phyloP scores from a whole-genome alignment of 345 rosid genomes.

The Adansonia digitata region DNA sequence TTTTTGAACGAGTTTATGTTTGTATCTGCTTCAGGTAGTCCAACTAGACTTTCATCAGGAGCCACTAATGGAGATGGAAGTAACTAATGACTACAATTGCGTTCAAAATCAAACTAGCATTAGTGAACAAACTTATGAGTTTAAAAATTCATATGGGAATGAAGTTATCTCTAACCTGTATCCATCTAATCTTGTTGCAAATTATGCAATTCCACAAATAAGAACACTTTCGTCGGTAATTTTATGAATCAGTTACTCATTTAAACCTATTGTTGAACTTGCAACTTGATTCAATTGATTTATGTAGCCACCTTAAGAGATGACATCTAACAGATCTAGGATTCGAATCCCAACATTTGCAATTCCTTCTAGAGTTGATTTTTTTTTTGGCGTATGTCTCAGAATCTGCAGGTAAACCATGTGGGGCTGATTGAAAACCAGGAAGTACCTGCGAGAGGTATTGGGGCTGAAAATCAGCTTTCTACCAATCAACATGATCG shows the following conservation, averaged over 20 bases:
- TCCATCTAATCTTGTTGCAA: too few relatives aligned
- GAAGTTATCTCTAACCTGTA: background rate
- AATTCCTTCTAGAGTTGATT: background rate
- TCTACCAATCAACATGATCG: background rate
- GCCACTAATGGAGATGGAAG: background rate
- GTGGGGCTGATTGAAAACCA: background rate
- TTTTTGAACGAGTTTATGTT: background rate
- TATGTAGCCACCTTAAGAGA: too few relatives aligned
- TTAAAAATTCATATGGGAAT: background rate
- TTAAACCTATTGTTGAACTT: background rate
- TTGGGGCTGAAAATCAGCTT: background rate
- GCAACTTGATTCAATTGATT: too few relatives aligned
- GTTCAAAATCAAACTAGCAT: background rate
- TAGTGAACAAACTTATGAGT: background rate
- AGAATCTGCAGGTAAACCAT: background rate
- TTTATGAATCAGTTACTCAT: background rate
- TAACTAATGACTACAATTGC: background rate
- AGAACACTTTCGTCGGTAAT: background rate
- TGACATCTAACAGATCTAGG: too few relatives aligned
- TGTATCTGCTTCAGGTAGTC: background rate
- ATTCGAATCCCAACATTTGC: too few relatives aligned
- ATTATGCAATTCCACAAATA: background rate
- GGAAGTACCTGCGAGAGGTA: background rate
- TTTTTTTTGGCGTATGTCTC: background rate
- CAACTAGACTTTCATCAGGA: background rate